Evolutionary conservation across 225 moss, liverwort and hornwort genomes (phyloP).

Genomic region (Bryum argenteum): DNA sequence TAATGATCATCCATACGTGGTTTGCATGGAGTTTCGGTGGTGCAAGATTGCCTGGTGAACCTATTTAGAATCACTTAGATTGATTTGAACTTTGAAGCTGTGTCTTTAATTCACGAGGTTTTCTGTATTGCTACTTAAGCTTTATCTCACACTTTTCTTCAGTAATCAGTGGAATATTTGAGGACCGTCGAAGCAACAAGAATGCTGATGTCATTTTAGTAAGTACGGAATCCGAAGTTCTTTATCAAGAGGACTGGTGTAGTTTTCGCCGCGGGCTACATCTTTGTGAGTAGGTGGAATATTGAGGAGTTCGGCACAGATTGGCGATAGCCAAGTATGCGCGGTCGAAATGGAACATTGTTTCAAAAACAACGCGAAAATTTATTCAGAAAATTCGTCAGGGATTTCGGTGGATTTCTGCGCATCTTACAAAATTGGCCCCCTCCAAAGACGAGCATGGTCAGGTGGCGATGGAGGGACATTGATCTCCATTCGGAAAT

Average conservation of each 20-base stretch:
- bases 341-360: not conserved
- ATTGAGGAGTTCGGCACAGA: not conserved
- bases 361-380: not conserved
- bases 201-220: not conserved
- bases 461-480: not conserved
- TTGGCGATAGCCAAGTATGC: not conserved
- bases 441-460: not conserved
- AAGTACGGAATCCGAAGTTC: too few relatives aligned
- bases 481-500: not conserved
- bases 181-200: not conserved
- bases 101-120: not conserved
- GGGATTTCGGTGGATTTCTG: not conserved
- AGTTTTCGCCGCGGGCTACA: too few relatives aligned
- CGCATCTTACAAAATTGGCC: not conserved
- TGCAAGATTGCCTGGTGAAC: not conserved
- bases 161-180: not conserved
- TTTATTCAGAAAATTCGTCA: not conserved
- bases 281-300: not conserved
- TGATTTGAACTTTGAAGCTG: too few relatives aligned
- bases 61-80: not conserved
- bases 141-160: not conserved
- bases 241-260: too few relatives aligned
- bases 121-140: not conserved
- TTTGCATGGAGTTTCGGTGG: not conserved
- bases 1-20: too few relatives aligned